Conservation (phyloP, 78 protist species). For the Fonticula alba region DNA sequence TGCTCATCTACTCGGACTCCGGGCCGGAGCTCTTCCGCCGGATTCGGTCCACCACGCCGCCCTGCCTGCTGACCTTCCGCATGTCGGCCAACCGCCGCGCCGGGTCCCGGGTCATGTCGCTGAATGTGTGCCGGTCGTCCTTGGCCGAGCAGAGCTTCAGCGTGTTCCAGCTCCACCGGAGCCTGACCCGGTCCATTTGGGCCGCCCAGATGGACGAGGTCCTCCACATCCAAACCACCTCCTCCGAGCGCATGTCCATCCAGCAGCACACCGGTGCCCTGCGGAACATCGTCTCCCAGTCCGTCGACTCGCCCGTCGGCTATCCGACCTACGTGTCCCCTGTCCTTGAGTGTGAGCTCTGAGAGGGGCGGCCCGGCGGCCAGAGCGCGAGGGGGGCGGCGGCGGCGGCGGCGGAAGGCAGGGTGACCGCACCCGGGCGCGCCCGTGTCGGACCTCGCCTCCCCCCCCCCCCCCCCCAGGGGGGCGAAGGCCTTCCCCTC, state of each 20-base stretch:
- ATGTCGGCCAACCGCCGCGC: background rate
- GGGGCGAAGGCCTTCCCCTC: too few species aligned
- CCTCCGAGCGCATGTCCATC: conserved; percentile 8
- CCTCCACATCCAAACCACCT: background rate
- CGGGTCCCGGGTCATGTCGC: background rate
- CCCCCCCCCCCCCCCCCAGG: too few species aligned
- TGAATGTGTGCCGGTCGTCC: background rate
- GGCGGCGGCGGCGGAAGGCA: too few species aligned
- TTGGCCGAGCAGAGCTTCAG: background rate
- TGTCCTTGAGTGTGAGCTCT: too few species aligned
- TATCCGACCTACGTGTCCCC: conserved; percentile 7
- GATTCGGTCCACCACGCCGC: background rate
- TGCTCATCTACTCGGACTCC: too few species aligned
- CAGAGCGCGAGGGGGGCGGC: too few species aligned
- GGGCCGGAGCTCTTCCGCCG: too few species aligned
- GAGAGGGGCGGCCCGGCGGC: too few species aligned
- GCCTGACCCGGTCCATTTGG: conserved; percentile 9
- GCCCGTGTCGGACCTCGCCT: too few species aligned
- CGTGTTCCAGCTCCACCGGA: conserved; percentile 1
- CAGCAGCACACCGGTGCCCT: background rate
- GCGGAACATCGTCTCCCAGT: conserved; percentile 5
- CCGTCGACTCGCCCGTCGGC: conserved; percentile 11
- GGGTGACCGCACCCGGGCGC: too few species aligned
- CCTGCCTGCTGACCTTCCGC: background rate
- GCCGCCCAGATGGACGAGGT: conserved; percentile 11